Percentiles rank a stretch among this genome's conserved stretches.
These are phyloP conservation scores for Dacryopinax spathularia DNA, from an alignment of 768 basidiomycete species.

Conservation along the genomic window DNA sequence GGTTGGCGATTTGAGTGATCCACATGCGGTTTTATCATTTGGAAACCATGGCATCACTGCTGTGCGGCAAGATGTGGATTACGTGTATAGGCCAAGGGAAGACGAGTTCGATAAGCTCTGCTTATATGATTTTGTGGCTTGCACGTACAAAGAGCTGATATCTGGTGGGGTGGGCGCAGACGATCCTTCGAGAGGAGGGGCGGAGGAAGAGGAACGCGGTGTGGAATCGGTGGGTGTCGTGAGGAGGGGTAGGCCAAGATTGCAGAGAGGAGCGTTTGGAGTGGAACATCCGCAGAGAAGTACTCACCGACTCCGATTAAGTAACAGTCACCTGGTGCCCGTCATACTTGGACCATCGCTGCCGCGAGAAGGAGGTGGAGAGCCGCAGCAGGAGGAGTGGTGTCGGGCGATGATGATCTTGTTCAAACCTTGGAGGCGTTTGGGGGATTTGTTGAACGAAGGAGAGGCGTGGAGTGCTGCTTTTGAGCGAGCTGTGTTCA, in stretches of 20 bases:
- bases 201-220: too few species aligned
- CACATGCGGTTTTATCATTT: background rate
- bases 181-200: too few species aligned
- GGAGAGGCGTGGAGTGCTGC: conserved; percentile 22
- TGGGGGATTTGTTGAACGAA: conserved; percentile 17
- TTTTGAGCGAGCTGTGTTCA: conserved; percentile 12
- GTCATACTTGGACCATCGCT: conserved; percentile 26
- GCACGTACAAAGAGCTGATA: conserved; percentile 17
- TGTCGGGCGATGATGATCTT: conserved; percentile 30
- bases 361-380: conserved; percentile 21
- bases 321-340: conserved; percentile 14
- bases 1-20: too few species aligned
- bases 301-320: conserved; percentile 14
- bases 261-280: conserved; percentile 1
- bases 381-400: conserved; percentile 15
- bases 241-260: background rate
- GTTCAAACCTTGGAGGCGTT: conserved; percentile 30
- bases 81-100: background rate
- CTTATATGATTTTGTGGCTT: conserved; percentile 4
- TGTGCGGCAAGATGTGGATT: background rate
- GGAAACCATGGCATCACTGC: background rate
- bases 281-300: conserved; percentile 15
- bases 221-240: too few species aligned
- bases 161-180: too few species aligned
- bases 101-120: background rate